phyloP scores from a whole-genome alignment of 2,329 filamentous ascomycete species.

The Colletotrichum cereale region DNA sequence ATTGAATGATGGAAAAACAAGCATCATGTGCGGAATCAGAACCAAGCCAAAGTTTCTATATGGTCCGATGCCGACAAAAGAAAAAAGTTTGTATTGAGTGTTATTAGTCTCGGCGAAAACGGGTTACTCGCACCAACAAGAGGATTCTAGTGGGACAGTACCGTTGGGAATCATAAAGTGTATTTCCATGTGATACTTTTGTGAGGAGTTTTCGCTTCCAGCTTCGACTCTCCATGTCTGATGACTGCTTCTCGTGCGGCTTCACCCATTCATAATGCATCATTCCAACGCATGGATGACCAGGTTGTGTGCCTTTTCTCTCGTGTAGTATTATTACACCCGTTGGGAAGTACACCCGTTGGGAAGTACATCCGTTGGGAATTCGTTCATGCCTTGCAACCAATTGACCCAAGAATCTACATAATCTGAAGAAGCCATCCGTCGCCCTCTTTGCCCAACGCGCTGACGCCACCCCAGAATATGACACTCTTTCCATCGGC shows the following conservation, averaged over 20 bases:
- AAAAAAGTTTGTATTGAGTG: neutral
- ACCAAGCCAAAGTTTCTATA: neutral
- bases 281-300: neutral
- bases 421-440: conserved; percentile 53
- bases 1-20: no score
- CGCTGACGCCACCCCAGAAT: conserved; percentile 65
- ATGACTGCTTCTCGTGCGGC: neutral
- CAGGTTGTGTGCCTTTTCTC: neutral
- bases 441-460: conserved; percentile 53
- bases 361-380: no score
- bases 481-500: conserved; percentile 61
- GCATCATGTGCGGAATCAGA: neutral
- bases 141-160: no score
- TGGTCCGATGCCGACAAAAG: neutral
- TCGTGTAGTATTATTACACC: neutral
- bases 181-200: neutral
- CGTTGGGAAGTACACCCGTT: no score
- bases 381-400: neutral
- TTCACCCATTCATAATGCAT: no score
- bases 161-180: neutral
- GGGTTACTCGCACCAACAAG: neutral
- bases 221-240: neutral
- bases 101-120: neutral
- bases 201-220: neutral
- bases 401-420: neutral